Percentiles rank a stretch among this genome's conserved stretches.
Conservation (phyloP, 352 stramenopile genomes). For the Phytophthora crassamura region DNA sequence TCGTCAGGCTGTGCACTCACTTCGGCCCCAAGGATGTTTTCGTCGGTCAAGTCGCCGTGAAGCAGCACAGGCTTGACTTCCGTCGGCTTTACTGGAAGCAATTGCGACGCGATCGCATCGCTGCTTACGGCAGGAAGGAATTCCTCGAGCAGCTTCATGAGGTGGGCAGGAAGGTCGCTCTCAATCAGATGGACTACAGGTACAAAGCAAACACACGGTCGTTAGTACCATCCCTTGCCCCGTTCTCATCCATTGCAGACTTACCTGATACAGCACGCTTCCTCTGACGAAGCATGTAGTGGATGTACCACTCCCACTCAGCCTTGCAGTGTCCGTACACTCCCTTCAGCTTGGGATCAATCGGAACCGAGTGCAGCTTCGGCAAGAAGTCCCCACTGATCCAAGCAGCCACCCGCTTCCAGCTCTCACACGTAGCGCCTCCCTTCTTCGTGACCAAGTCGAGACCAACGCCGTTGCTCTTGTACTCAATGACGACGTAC, state of each 20-base stretch:
- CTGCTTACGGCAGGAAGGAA: constrained; percentile 56
- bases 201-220: constrained; percentile 19
- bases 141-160: constrained; percentile 64
- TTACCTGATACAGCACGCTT: constrained; percentile 75
- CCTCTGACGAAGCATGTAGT: constrained; percentile 79
- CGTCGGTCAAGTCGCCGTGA: constrained; percentile 86
- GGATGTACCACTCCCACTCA: constrained; percentile 81
- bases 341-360: constrained; percentile 51
- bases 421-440: constrained; percentile 54
- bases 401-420: constrained; percentile 63
- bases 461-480: constrained; percentile 57
- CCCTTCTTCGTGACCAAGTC: constrained; percentile 58
- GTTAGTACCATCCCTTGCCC: not conserved
- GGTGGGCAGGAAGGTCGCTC: constrained; percentile 57
- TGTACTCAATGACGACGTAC: constrained; percentile 81
- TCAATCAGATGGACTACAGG: constrained; percentile 65
- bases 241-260: constrained; percentile 20
- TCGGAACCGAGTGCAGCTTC: constrained; percentile 60
- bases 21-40: constrained; percentile 76
- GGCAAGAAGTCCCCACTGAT: constrained; percentile 69
- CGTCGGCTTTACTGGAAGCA: constrained; percentile 47
- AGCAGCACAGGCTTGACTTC: constrained; percentile 62
- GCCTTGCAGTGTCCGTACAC: constrained; percentile 71
- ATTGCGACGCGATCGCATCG: constrained; percentile 35
- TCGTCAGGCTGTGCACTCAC: constrained; percentile 10